Conservation (phyloP, 2,329 filamentous ascomycete genomes). For the Colletotrichum lupini region DNA sequence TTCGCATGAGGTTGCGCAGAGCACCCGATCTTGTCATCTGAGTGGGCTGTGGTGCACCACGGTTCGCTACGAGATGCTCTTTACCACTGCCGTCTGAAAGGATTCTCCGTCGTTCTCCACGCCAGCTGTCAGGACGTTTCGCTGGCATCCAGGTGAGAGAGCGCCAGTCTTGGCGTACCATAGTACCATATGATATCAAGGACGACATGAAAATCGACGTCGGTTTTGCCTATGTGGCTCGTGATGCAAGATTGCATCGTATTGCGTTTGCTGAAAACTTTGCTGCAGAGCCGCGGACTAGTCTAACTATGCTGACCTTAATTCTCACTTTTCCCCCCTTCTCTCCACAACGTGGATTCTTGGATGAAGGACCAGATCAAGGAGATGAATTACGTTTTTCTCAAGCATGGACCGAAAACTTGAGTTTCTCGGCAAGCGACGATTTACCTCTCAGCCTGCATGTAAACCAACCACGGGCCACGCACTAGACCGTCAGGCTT, state of each 20-base stretch:
- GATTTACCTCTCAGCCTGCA: slow-evolving; percentile 5
- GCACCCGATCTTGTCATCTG: slow-evolving; percentile 31
- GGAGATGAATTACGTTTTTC: not conserved
- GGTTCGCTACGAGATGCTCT: slow-evolving; percentile 24
- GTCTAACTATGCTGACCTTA: not conserved
- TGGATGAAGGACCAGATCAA: not conserved
- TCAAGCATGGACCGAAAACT: not conserved
- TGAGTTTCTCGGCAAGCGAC: slow-evolving; percentile 11
- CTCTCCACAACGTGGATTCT: not conserved
- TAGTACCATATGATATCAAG: not conserved
- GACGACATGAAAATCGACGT: slow-evolving; percentile 1
- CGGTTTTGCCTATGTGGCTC: slow-evolving; percentile 10
- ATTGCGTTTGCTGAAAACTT: slow-evolving; percentile 1
- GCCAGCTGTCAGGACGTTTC: slow-evolving; percentile 15
- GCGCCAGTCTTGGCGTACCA: not conserved
- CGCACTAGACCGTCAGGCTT: not conserved
- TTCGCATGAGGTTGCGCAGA: slow-evolving; percentile 6
- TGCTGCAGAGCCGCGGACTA: slow-evolving; percentile 3
- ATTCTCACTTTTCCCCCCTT: not conserved
- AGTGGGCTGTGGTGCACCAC: slow-evolving; percentile 11
- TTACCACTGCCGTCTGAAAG: slow-evolving; percentile 25
- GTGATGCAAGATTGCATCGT: not conserved
- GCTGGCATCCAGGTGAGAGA: slow-evolving; percentile 5
- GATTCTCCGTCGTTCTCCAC: not conserved
- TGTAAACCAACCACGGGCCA: slow-evolving; percentile 8